Percentiles rank a stretch among this genome's conserved stretches.
phyloP scores from a whole-genome alignment of 331 rosid genomes.

The Cydonia oblonga region DNA sequence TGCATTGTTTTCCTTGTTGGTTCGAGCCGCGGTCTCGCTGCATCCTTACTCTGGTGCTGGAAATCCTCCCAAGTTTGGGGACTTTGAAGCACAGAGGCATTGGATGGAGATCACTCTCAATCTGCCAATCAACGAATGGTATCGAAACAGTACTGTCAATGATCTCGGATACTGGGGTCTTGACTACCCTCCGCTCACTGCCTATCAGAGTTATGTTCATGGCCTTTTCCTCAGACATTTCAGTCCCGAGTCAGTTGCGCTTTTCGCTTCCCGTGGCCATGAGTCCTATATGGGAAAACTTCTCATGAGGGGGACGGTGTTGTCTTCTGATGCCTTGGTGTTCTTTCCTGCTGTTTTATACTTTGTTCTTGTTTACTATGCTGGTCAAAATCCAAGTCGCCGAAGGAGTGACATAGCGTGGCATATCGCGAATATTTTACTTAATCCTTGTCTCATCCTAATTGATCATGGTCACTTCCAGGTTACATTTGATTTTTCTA shows the following conservation, averaged over 20 bases:
- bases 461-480: constrained; percentile 95
- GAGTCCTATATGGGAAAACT: constrained; percentile 82
- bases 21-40: constrained; percentile 55
- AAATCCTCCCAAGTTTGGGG: constrained; percentile 72
- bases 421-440: constrained; percentile 56
- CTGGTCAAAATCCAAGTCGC: constrained; percentile 19
- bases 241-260: constrained; percentile 48
- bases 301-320: constrained; percentile 91
- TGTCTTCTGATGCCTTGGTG: constrained; percentile 74
- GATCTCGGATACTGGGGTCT: constrained; percentile 90
- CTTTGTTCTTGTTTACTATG: constrained; percentile 42
- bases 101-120: constrained; percentile 93
- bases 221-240: constrained; percentile 50
- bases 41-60: constrained; percentile 78
- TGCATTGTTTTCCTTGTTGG: constrained; percentile 47
- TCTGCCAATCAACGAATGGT: constrained; percentile 68
- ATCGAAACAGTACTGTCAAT: constrained; percentile 48
- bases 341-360: constrained; percentile 74
- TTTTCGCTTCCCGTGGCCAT: constrained; percentile 69
- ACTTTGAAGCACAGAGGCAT: constrained; percentile 91
- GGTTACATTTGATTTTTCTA: constrained; percentile 28
- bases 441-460: constrained; percentile 70
- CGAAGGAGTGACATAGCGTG: constrained; percentile 47
- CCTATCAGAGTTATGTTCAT: constrained; percentile 82
- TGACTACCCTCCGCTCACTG: constrained; percentile 85